Base-by-base conservation (phyloP, 352 stramenopile genomes). In the Phytophthora capsici region DNA sequence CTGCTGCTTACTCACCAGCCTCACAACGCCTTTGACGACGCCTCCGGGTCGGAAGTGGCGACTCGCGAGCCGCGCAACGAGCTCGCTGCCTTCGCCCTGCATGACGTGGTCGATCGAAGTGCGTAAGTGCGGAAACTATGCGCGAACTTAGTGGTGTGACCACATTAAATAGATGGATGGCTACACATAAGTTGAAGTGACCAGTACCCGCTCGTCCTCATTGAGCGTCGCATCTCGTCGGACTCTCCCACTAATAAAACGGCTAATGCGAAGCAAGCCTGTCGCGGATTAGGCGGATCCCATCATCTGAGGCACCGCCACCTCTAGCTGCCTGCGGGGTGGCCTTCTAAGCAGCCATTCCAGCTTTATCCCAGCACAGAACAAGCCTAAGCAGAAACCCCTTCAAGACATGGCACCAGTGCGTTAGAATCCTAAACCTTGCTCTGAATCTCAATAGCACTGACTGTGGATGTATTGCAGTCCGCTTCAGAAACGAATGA, bases 1-100 rank as follows among this genome's bases (percentile, higher is more conserved):
- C 20, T 69, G 32, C 30, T 63, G 71, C 17, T 69, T 37, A 14
- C 74, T 84, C 4, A 64, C 49, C n/a, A 90, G 70, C 38, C 76
- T 48, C 46, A 90, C 64, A 22, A 83, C 69, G 13, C 82, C 82
- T 38, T 82, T 82, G 22, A 90, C 77, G 53, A 86, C 68, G 51
- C 76, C 72, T 9, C 82, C 82, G 1, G 82, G 73, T 9, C 72
- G 70, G 57, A 85, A 86, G 65, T 88, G 77, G 34, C 71, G 69
- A 46, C 73, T 84, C 20, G 65, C 71, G 13, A 90, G 74, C 44
- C 73, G 66, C 38, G 75, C 78, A 22, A 72, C 62, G 2, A 82
- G 26, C 17, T 53, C 37, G 14, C 59, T 75, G 32, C 54, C 73
- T 10, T 70, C 51, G 22, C 45, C 47, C 51, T 64, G 40, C 19